Evolutionary conservation across 371 early-diverging fungal species (phyloP), one percentile per base, ranked within the genome.

Genomic region (Mucor circinelloides): DNA sequence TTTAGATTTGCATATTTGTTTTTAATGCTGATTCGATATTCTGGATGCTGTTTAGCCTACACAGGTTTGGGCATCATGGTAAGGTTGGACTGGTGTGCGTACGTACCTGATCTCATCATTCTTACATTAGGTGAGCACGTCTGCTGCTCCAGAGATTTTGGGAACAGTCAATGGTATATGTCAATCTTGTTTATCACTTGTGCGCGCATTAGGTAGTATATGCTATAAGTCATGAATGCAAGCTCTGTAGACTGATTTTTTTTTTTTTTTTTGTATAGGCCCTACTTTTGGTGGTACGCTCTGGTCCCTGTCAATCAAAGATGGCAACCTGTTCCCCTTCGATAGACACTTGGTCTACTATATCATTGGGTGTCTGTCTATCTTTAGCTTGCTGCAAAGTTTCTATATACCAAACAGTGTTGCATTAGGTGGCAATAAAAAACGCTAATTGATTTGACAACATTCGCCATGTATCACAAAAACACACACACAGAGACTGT

Each of bases 101-200:
- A 8, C 1, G 6, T 42, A n/a, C 42, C 3, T 44, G 19, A 44
- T 44, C 44, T 44, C 3, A 44, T 7, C 44, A 3, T 0, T 4
- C 7, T 44, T 1, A 10, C 25, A 50, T 25, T 48, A 85, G 85
- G 69, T 87, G 52, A 89, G 81, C 55, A 89, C 89, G 60, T 85
- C 89, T 0, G 87, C 91, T 6, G 74, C 81, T 9, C 63, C 79
- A 13, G 81, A 79, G 28, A 69, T 83, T 12, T 77, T 93, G 23
- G 92, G 92, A 0, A 83, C 82, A 1, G 90, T 93, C 13, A 91
- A 92, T 59, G 91, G 68, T 27, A 38, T 67, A 19, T 87, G 86
- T 1, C 90, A 89, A 58, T 87, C 87, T 0, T 77, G 85, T 28
- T 80, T 89, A 6, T 77, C 88, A 6, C 76, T 90, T 63, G 85